Evolutionary conservation across 495 filamentous ascomycete species (phyloP).

Genomic region (Echria macrotheca): DNA sequence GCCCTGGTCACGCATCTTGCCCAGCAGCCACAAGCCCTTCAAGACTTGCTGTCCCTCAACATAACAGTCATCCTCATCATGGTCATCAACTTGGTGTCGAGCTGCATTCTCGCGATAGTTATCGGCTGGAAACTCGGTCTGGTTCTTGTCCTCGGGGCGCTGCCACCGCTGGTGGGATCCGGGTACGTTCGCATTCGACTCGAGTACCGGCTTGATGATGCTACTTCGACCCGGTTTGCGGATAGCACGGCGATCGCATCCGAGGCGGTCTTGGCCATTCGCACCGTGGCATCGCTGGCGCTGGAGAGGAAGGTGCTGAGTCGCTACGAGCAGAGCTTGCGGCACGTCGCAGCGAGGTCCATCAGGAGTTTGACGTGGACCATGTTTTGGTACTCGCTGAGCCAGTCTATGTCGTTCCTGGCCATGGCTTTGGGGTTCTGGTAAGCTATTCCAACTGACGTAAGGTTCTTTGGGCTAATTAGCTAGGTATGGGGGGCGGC

Average conservation of each 20-base stretch:
- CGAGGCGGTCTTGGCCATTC: constrained; percentile 49
- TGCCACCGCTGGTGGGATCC: constrained; percentile 37
- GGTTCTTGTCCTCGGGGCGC: constrained; percentile 37
- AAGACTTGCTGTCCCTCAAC: constrained; percentile 54
- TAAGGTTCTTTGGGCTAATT: not conserved
- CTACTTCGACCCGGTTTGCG: constrained; percentile 47
- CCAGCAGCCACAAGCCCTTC: constrained; percentile 50
- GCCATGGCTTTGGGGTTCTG: constrained; percentile 40
- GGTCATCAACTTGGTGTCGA: constrained; percentile 41
- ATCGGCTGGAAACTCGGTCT: constrained; percentile 51
- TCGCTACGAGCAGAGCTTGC: constrained; percentile 33
- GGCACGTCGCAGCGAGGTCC: constrained; percentile 27
- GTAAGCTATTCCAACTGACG: no score
- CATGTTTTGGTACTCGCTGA: constrained; percentile 36
- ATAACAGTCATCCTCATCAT: constrained; percentile 42
- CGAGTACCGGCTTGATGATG: constrained; percentile 47
- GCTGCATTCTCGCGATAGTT: constrained; percentile 41
- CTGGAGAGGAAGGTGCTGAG: constrained; percentile 46
- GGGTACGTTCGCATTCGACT: constrained; percentile 46
- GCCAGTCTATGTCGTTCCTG: constrained; percentile 34
- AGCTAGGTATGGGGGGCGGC: constrained; percentile 26
- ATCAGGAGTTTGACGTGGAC: constrained; percentile 30
- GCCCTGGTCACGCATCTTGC: constrained; percentile 52
- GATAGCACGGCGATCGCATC: constrained; percentile 50
- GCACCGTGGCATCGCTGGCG: constrained; percentile 51